A percentile compares a stretch with the other conserved stretches of the same genome.
Evolutionary conservation across 1,284 basidiomycete species (phyloP).

Genomic region (Leccinum subrobustum): DNA sequence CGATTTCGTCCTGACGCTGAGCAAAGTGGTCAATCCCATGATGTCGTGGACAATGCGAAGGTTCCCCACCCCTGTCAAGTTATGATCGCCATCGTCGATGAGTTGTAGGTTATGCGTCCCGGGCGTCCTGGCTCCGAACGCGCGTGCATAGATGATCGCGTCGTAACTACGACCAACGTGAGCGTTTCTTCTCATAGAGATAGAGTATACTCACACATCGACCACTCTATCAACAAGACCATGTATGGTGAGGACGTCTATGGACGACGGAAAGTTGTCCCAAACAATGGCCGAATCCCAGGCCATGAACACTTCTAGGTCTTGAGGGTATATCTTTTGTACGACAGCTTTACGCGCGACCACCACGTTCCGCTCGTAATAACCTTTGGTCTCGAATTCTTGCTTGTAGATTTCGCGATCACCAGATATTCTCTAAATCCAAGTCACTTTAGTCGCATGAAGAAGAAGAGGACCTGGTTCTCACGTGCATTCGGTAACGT

Average conservation of each 20-base stretch:
- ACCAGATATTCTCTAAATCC: conserved; percentile 48
- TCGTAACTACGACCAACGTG: conserved; percentile 53
- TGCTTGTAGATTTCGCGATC: conserved; percentile 41
- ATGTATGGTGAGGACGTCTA: conserved; percentile 68
- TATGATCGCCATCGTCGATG: conserved; percentile 51
- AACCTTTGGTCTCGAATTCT: conserved; percentile 53
- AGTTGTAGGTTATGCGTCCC: conserved; percentile 69
- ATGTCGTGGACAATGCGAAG: too few species aligned
- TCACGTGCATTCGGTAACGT: conserved; percentile 71
- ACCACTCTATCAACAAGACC: conserved; percentile 64
- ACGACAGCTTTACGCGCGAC: conserved; percentile 60
- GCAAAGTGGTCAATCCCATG: neutral
- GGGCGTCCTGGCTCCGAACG: conserved; percentile 51
- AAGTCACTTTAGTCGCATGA: conserved; percentile 10
- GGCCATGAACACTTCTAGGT: conserved; percentile 55
- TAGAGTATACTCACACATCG: conserved; percentile 52
- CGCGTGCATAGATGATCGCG: conserved; percentile 63
- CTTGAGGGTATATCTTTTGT: conserved; percentile 52
- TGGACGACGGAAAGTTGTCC: conserved; percentile 56
- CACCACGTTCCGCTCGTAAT: conserved; percentile 53
- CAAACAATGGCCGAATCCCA: conserved; percentile 67
- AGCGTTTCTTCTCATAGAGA: neutral
- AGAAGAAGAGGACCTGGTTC: conserved; percentile 25
- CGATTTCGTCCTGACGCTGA: conserved; percentile 57
- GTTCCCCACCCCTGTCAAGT: too few species aligned